Base-by-base conservation (phyloP, 2,329 filamentous ascomycete genomes). In the Sporothrix euskadiensis region DNA sequence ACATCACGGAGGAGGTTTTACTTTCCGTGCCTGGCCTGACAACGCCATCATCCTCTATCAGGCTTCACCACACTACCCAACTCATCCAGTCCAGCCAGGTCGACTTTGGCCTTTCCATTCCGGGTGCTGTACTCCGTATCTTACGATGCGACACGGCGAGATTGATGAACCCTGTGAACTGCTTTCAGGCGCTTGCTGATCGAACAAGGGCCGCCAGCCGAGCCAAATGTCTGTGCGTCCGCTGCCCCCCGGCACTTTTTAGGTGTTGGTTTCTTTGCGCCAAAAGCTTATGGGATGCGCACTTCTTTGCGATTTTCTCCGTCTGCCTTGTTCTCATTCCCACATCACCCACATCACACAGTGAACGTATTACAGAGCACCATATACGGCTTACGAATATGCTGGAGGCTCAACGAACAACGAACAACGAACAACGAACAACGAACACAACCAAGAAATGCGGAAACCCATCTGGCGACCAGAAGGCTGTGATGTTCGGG, bases 141-240 rank as follows among this genome's bases (percentile, higher is more conserved):
- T 26, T 26, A 52, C 41, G 69, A 76, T 75, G 75, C 74, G 72
- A 76, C 75, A 71, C 71, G 57, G 61, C 71, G 57, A 73, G 75
- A 74, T 74, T 73, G 75, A 73, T 73, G 63, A 68, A 71, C 75
- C 54, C 56, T 54, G 47, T 57, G 74, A 75, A 71, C 72, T 74
- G 75, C 74, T 49, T 66, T 72, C 44, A 74, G 73, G 71, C 74
- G 73, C 61, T 69, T 74, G 75, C 63, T 75, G 69, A 75, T 76
- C 71, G 71, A 76, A 75, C 75, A 76, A 71, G 74, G 71, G 32
- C 73, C 72, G 63, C 71, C 61, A 73, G 74, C 73, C 77, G 75
- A 77, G 73, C 74, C 75, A 75, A 74, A 73, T 30, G 79, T 80
- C 79, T 80, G 79, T 80, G 79, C 79, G 78, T 70, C 39, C 73